These are phyloP conservation scores for Fusarium sp. DNA, from an alignment of 2,329 filamentous ascomycete species.

Conservation along the genomic window DNA sequence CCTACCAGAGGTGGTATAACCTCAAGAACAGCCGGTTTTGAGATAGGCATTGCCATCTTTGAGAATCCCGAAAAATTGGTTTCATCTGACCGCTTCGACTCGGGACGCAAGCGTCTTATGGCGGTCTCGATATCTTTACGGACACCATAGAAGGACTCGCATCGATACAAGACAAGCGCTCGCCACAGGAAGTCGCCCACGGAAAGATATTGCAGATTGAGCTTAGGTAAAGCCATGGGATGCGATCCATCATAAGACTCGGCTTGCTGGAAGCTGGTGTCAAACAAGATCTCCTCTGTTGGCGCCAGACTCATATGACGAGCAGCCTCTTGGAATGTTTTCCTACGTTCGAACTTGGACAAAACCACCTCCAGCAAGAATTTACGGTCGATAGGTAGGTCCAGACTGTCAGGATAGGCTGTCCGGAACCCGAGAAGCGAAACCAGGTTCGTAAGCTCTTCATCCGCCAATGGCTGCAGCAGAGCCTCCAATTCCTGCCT, in stretches of 20 bases:
- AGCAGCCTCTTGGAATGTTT: constrained; percentile 84
- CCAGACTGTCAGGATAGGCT: constrained; percentile 79
- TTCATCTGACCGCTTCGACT: constrained; percentile 71
- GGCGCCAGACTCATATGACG: constrained; percentile 81
- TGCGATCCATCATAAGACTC: constrained; percentile 88
- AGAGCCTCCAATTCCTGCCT: constrained; percentile 82
- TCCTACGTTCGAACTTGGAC: constrained; percentile 78
- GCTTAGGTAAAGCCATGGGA: constrained; percentile 89
- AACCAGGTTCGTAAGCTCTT: constrained; percentile 78
- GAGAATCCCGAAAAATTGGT: constrained; percentile 85
- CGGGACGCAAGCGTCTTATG: constrained; percentile 81
- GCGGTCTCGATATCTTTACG: constrained; percentile 89
- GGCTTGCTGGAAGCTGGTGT: constrained; percentile 80
- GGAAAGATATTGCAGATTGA: constrained; percentile 95
- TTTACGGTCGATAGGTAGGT: constrained; percentile 71
- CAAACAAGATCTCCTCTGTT: constrained; percentile 85
- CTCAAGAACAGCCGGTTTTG: constrained; percentile 87
- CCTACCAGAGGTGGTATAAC: constrained; percentile 86
- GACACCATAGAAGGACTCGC: constrained; percentile 93
- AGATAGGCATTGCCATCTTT: constrained; percentile 90
- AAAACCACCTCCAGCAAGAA: constrained; percentile 80
- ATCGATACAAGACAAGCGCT: constrained; percentile 87
- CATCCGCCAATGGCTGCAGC: constrained; percentile 77
- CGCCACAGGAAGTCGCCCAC: constrained; percentile 98
- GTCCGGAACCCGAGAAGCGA: constrained; percentile 80